These are phyloP conservation scores for Populus trichocarpa DNA, from an alignment of 441 rosid species.

Conservation along the genomic window DNA sequence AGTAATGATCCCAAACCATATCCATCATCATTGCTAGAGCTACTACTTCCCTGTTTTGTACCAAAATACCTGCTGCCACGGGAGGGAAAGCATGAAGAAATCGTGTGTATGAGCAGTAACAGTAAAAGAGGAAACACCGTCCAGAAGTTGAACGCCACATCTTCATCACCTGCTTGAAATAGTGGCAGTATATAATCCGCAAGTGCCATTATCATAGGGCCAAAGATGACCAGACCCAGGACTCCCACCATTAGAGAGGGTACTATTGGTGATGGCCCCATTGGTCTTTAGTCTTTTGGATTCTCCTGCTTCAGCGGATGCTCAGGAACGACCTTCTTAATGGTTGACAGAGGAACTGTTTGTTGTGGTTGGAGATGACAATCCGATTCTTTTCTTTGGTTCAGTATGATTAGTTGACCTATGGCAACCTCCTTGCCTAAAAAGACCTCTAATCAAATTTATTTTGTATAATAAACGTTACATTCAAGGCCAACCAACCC, in stretches of 20 bases:
- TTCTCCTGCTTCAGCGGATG: not conserved
- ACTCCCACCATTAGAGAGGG: constrained; percentile 44
- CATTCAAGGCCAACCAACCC: constrained; percentile 18
- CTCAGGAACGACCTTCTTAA: not conserved
- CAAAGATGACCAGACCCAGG: constrained; percentile 30
- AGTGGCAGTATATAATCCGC: constrained; percentile 20
- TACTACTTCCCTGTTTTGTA: not conserved
- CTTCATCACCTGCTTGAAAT: constrained; percentile 8
- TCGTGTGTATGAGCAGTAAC: constrained; percentile 24
- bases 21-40: constrained; percentile 26
- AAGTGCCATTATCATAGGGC: constrained; percentile 24
- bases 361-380: constrained; percentile 21
- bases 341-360: not conserved
- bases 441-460: not conserved
- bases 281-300: constrained; percentile 7
- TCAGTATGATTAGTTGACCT: constrained; percentile 25
- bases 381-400: constrained; percentile 12
- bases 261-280: constrained; percentile 51
- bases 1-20: constrained; percentile 40
- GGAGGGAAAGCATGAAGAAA: constrained; percentile 15
- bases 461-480: not conserved
- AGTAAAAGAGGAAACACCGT: constrained; percentile 23
- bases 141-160: constrained; percentile 1
- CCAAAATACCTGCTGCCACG: not conserved
- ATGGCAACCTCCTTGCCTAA: constrained; percentile 4